Evolutionary conservation across 2,329 filamentous ascomycete genomes (phyloP).

Genomic region (Colletotrichum navitas): DNA sequence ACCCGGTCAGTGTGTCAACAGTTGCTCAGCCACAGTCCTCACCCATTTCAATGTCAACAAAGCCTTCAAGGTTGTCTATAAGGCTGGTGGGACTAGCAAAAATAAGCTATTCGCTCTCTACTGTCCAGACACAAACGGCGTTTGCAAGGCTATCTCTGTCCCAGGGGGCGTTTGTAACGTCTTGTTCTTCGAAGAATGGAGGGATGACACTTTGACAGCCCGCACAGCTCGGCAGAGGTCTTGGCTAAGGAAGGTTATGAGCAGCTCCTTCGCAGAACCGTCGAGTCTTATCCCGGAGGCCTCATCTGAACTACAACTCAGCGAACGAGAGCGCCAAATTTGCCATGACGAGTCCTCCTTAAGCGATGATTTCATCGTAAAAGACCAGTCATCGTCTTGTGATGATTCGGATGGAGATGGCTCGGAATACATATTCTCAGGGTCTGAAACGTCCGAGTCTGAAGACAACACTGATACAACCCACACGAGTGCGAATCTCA

Average conservation of each 20-base stretch:
- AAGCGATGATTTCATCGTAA: background rate
- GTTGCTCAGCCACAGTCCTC: background rate
- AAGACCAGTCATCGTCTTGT: background rate
- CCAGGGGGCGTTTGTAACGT: background rate
- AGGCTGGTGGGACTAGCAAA: background rate
- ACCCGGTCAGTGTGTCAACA: background rate
- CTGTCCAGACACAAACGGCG: background rate
- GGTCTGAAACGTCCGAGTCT: background rate
- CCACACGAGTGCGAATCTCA: no score
- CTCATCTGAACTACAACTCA: background rate
- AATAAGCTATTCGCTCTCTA: conserved; percentile 1
- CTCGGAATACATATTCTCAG: background rate
- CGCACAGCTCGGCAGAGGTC: background rate
- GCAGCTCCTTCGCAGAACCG: no score
- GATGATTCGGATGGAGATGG: background rate
- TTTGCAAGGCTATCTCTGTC: background rate
- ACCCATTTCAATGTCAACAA: background rate
- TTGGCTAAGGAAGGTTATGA: background rate
- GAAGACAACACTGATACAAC: background rate
- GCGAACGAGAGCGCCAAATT: background rate
- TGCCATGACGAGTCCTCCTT: no score
- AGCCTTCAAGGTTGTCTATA: conserved; percentile 21
- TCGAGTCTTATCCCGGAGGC: background rate
- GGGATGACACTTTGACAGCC: background rate
- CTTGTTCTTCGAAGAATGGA: conserved; percentile 8